Conservation (phyloP, 2,329 filamentous ascomycete genomes). For the Calonectria ilicicola region DNA sequence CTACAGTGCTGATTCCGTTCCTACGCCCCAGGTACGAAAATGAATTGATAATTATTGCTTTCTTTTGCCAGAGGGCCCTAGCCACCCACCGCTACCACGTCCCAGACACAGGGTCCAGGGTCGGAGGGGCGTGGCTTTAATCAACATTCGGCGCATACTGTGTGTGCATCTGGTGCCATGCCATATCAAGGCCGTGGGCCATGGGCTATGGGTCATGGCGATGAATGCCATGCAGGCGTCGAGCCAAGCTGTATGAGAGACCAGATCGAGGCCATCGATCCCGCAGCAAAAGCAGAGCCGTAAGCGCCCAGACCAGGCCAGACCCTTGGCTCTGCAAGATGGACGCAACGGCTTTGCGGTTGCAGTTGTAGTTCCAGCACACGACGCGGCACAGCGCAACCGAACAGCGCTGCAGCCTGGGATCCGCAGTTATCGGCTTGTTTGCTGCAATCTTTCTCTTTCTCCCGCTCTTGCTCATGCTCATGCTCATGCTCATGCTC, state of each 20-base stretch:
- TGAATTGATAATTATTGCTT: constrained; percentile 9
- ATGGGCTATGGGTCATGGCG: too few species aligned
- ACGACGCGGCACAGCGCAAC: constrained; percentile 3
- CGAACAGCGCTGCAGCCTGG: not conserved
- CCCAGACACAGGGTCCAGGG: constrained; percentile 3
- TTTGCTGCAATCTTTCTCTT: not conserved
- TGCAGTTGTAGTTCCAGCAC: not conserved
- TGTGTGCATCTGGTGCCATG: constrained; percentile 2
- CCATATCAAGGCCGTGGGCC: not conserved
- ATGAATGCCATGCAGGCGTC: constrained; percentile 21
- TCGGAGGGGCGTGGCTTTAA: constrained; percentile 33
- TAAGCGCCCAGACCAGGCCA: not conserved
- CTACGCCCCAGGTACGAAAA: constrained; percentile 2
- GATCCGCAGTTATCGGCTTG: not conserved
- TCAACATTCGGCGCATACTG: not conserved
- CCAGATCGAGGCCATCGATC: not conserved
- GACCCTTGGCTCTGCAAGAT: constrained; percentile 8
- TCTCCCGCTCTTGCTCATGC: not conserved
- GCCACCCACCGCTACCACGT: not conserved
- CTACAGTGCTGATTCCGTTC: not conserved
- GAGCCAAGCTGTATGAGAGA: constrained; percentile 9
- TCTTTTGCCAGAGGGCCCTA: constrained; percentile 25
- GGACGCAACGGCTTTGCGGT: constrained; percentile 23
- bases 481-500: constrained; percentile 7
- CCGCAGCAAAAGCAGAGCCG: not conserved